phyloP scores from a whole-genome alignment of 371 early-diverging fungal species.

The Syncephalastrum racemosum region DNA sequence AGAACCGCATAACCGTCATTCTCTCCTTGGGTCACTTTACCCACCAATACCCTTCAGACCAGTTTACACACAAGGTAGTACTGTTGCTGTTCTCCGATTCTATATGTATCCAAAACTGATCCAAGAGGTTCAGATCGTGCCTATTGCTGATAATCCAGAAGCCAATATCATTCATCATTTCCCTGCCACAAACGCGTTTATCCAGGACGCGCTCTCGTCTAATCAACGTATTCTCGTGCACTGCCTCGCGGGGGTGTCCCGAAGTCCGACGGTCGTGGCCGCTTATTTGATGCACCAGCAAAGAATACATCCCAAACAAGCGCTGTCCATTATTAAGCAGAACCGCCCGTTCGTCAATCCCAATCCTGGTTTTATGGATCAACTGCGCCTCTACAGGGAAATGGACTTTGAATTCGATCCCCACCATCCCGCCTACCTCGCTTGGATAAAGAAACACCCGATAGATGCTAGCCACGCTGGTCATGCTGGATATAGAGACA shows the following conservation, averaged over 20 bases:
- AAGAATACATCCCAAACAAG: slow-evolving; percentile 46
- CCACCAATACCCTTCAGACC: slow-evolving; percentile 24
- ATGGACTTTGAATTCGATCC: slow-evolving; percentile 59
- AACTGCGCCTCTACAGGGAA: slow-evolving; percentile 64
- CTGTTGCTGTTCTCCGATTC: background rate
- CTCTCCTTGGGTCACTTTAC: slow-evolving; percentile 53
- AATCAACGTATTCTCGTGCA: slow-evolving; percentile 64
- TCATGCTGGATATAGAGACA: slow-evolving; percentile 23
- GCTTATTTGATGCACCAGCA: slow-evolving; percentile 74
- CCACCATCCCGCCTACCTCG: slow-evolving; percentile 57
- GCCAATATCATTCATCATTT: slow-evolving; percentile 73
- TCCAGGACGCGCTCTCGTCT: slow-evolving; percentile 40
- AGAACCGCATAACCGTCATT: slow-evolving; percentile 58
- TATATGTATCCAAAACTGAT: background rate
- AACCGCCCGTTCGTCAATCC: slow-evolving; percentile 64
- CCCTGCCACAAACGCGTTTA: slow-evolving; percentile 62
- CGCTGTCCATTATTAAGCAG: slow-evolving; percentile 52
- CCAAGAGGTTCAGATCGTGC: slow-evolving; percentile 37
- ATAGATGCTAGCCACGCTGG: slow-evolving; percentile 37
- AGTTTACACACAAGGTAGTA: slow-evolving; percentile 56
- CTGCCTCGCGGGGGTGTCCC: slow-evolving; percentile 49
- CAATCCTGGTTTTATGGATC: slow-evolving; percentile 72
- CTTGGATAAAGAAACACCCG: slow-evolving; percentile 53
- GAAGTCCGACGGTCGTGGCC: slow-evolving; percentile 40
- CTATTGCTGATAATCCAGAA: slow-evolving; percentile 65